Percentiles rank a stretch among this genome's conserved stretches.
Conservation (phyloP, 1,284 basidiomycete species). For the Hymenochaete sp. region DNA sequence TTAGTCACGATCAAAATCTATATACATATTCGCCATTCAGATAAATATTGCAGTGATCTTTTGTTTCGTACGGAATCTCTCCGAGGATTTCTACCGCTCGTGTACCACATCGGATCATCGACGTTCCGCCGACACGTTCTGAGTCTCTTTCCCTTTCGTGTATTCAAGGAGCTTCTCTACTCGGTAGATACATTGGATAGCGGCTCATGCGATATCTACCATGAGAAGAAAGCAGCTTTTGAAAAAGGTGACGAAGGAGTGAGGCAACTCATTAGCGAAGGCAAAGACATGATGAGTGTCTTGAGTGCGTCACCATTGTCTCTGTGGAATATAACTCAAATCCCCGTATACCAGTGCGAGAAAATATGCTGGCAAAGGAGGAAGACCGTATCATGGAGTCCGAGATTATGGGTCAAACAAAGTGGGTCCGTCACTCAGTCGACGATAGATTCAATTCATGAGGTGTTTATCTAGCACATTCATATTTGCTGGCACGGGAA, state of each 20-base stretch:
- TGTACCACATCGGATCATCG: constrained; percentile 5
- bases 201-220: constrained; percentile 14
- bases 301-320: constrained; percentile 16
- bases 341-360: constrained; percentile 22
- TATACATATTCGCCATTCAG: too few relatives aligned
- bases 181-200: constrained; percentile 14
- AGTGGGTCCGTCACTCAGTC: constrained; percentile 18
- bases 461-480: constrained; percentile 21
- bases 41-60: neutral
- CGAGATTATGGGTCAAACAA: constrained; percentile 20
- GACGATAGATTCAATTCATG: constrained; percentile 5
- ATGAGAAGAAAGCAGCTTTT: constrained; percentile 16
- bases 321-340: neutral
- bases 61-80: constrained; percentile 13
- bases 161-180: neutral
- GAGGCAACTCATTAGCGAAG: constrained; percentile 19
- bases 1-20: too few relatives aligned
- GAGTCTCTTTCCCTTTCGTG: neutral
- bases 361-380: constrained; percentile 12
- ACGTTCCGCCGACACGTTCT: constrained; percentile 9
- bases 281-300: constrained; percentile 25
- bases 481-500: constrained; percentile 27
- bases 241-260: constrained; percentile 19
- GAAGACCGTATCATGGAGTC: constrained; percentile 9
- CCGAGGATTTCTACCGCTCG: constrained; percentile 5